Conservation (phyloP, 345 rosid genomes). For the Trapa bicornis region DNA sequence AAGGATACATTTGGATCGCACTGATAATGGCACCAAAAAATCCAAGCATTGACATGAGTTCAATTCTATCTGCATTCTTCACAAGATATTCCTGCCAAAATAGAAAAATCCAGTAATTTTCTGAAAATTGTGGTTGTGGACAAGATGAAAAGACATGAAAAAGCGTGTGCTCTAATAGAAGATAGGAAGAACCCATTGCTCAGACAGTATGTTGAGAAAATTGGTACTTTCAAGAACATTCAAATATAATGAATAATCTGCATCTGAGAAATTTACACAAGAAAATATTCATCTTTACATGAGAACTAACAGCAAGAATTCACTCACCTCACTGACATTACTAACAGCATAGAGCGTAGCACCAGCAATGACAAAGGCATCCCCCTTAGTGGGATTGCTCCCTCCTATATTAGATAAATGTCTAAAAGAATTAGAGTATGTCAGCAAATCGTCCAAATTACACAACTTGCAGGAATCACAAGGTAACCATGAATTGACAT, state of each 20-base stretch:
- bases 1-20: constrained; percentile 94
- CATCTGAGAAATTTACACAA: neutral
- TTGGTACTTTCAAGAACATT: neutral
- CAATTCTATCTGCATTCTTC: constrained; percentile 67
- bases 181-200: neutral
- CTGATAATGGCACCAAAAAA: constrained; percentile 67
- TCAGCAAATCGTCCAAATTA: neutral
- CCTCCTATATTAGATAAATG: constrained; percentile 35
- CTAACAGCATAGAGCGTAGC: constrained; percentile 58
- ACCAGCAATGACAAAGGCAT: constrained; percentile 55
- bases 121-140: neutral
- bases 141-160: neutral
- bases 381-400: constrained; percentile 57
- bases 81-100: constrained; percentile 60
- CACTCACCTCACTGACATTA: constrained; percentile 63
- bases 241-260: neutral
- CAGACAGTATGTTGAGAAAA: neutral
- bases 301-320: constrained; percentile 2
- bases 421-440: neutral
- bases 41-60: constrained; percentile 72
- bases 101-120: constrained; percentile 4
- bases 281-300: neutral
- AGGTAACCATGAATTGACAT: neutral
- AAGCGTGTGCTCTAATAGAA: neutral
- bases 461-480: neutral